Base-by-base conservation (phyloP, 2,329 filamentous ascomycete species). In the Colletotrichum sp. region DNA sequence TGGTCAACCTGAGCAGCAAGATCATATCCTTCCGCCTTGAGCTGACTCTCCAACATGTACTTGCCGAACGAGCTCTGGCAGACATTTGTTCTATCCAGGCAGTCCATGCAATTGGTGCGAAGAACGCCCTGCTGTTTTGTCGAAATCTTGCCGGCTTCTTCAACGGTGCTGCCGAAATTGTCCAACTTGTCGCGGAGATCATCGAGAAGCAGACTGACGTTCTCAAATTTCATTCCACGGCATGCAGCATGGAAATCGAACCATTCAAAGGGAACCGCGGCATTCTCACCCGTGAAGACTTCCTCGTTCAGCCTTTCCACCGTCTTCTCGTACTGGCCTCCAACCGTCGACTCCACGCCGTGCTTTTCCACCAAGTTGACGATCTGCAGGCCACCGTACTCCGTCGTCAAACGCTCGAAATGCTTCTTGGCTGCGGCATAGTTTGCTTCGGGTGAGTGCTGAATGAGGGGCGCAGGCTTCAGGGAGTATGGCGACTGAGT, bases 101-200 rank as follows among this genome's bases (percentile, higher is more conserved):
- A 99, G 81, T 99, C 97, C 97, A 99, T 98, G 84, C 97, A 99
- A 81, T 99, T 99, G 3, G 96, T 98, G 71, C 97, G 90, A n/a
- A 98, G 83, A 8, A 98, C 91, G 2, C 96, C 96, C 30, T 86
- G 88, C 82, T 98, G 96, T 62, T 82, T 86, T 6, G 81, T 79
- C 18, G 84, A 79, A 16, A 90, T 74, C 34, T 84, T 81, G 3
- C 87, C 89, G 21, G 86, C 84, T 14, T 84, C 79, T 69, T 89
- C 86, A 4, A 94, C 90, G 0, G 94, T 95, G 85, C 94, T 96
- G 1, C 94, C 93, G 61, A 94, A 91, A 6, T 89, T 87, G 58
- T 94, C 92, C 13, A 98, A 86, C n/a, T 90, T 92, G 5, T 89
- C 85, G 32, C 90, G 90, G 5, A 98, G 84, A 1, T 88, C 92